Percentiles rank a stretch among this genome's conserved stretches.
Conservation (phyloP, 768 basidiomycete species). For the Tylopilus intermedius region DNA sequence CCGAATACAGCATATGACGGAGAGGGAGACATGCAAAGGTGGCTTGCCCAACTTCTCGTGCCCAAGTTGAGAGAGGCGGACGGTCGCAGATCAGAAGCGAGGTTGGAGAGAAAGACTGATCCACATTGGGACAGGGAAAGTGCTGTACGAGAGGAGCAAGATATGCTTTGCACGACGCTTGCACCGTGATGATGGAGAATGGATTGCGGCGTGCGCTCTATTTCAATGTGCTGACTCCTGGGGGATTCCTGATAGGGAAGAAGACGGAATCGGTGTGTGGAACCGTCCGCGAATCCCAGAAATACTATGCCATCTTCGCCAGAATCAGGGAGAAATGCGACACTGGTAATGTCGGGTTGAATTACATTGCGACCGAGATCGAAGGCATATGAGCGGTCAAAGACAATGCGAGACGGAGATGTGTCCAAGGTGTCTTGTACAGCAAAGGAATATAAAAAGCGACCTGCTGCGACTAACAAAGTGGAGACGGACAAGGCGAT, state of each 20-base stretch:
- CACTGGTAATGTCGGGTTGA: constrained; percentile 49
- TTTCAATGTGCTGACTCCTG: constrained; percentile 15
- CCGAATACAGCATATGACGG: constrained; percentile 67
- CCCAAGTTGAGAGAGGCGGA: constrained; percentile 40
- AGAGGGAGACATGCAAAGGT: constrained; percentile 49
- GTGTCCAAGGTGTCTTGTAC: constrained; percentile 35
- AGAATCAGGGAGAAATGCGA: constrained; percentile 45
- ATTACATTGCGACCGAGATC: constrained; percentile 24
- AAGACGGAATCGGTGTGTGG: constrained; percentile 43
- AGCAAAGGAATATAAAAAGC: constrained; percentile 50
- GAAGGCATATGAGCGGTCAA: constrained; percentile 46
- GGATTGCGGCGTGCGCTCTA: constrained; percentile 18
- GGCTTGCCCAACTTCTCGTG: constrained; percentile 57
- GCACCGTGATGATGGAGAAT: constrained; percentile 34
- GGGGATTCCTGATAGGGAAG: constrained; percentile 16
- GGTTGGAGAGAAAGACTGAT: constrained; percentile 37
- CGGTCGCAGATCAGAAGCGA: constrained; percentile 17
- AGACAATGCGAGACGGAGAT: constrained; percentile 39
- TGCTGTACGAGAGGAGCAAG: constrained; percentile 39
- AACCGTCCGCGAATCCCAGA: constrained; percentile 58
- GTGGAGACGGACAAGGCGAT: constrained; percentile 52
- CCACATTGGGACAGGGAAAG: constrained; percentile 60
- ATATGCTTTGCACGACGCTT: constrained; percentile 55
- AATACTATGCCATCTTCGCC: constrained; percentile 42
- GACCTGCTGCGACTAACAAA: constrained; percentile 59